Base-by-base conservation (phyloP, 2,329 filamentous ascomycete species). In the Thielaviopsis punctulata region DNA sequence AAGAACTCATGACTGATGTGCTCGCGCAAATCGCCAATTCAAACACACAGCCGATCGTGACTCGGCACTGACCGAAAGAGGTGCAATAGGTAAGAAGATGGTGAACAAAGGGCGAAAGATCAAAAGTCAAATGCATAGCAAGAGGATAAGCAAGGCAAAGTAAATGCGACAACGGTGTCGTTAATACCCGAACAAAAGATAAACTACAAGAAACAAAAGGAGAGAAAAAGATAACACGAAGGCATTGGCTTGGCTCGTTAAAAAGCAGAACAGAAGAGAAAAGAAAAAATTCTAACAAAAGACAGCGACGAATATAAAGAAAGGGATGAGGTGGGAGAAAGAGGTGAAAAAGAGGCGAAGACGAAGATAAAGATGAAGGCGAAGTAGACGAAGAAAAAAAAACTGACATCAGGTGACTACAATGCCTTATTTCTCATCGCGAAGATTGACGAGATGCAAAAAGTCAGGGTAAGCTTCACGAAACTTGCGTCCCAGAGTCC, bases 401-500 rank as follows among this genome's bases (percentile, higher is more conserved):
- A 45, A 47, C 44, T 33, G 45, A 45, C 44, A 53, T 15, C 22
- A 23, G n/a, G 18, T 36, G 13, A 36, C 13, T 12, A 36, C 13
- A 36, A n/a, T n/a, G 19, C 19, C 45, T 55, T 39, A 53, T 13
- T 41, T n/a, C 18, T 47, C 36, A 36, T 45, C 45, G 36, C 30
- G 30, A 15, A 55, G 45, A 52, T 55, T 52, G 44, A 55, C 27
- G 36, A 50, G 27, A 27, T 47, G 50, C 13, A 33, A 46, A 52
- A 54, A 57, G 36, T 56, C 63, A 0, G 86, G 86, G 59, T 83
- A 86, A 0, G 74, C 69, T 56, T 73, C 71, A 21, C 74, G 73
- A 64, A 92, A 92, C 1, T 71, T 69, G 4, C 76, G 73, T 0
- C 87, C 87, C 1, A 95, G 62, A 54, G 78, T 83, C 88, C 89